These are phyloP conservation scores for Alternaria arbusti DNA, from an alignment of 2,329 filamentous ascomycete species.

Conservation along the genomic window DNA sequence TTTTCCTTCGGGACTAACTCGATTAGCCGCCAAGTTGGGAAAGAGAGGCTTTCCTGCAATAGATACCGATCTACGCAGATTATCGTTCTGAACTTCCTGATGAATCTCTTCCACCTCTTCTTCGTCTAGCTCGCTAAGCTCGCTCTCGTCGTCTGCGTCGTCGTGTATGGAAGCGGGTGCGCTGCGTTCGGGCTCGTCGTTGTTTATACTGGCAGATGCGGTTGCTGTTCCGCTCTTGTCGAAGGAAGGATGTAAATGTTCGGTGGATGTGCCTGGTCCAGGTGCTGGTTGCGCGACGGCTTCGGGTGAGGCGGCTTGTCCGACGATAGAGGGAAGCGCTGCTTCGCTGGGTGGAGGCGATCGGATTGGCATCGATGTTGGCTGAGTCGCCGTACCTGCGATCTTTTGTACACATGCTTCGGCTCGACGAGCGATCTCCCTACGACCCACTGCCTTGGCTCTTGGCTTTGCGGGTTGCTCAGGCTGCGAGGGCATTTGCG, in stretches of 20 bases:
- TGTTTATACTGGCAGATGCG: conserved; percentile 35
- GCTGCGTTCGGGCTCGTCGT: conserved; percentile 54
- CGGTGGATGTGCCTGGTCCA: conserved; percentile 9
- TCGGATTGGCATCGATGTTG: conserved; percentile 44
- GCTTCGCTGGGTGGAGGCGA: conserved; percentile 31
- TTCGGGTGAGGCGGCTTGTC: conserved; percentile 25
- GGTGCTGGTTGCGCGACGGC: conserved; percentile 12
- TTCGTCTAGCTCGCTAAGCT: conserved; percentile 60
- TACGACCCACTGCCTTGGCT: conserved; percentile 64
- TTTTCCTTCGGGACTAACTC: background rate
- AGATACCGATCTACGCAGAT: conserved; percentile 18
- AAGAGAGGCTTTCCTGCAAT: conserved; percentile 33
- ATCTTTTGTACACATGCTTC: conserved; percentile 61
- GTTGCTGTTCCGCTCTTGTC: conserved; percentile 51
- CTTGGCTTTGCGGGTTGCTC: conserved; percentile 41
- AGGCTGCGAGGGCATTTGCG: conserved; percentile 22
- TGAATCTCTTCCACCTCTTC: conserved; percentile 45
- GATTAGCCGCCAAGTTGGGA: conserved; percentile 25
- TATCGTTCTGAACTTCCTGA: conserved; percentile 26
- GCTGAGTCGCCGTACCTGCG: conserved; percentile 34
- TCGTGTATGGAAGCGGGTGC: conserved; percentile 63
- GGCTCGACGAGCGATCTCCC: conserved; percentile 65
- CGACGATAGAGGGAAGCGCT: conserved; percentile 18
- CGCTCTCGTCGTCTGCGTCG: conserved; percentile 61
- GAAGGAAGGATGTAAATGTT: conserved; percentile 24